phyloP scores from a whole-genome alignment of 441 rosid genomes.

The Omphalea diandra region DNA sequence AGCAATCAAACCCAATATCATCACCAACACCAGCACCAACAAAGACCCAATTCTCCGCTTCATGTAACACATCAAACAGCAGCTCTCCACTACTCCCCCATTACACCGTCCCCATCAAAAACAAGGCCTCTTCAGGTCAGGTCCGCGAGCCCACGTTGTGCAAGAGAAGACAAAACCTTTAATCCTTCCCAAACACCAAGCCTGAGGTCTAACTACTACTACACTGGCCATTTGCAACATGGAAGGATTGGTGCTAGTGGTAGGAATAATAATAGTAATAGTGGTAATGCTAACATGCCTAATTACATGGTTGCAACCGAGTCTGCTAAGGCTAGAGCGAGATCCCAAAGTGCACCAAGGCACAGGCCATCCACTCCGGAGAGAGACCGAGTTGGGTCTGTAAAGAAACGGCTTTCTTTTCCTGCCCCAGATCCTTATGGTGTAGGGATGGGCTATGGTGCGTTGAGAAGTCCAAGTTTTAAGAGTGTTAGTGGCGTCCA shows the following conservation, averaged over 20 bases:
- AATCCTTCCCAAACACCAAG: slow-evolving; percentile 83
- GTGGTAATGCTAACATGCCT: slow-evolving; percentile 48
- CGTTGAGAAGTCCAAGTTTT: slow-evolving; percentile 83
- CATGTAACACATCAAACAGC: slow-evolving; percentile 57
- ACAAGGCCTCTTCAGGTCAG: slow-evolving; percentile 69
- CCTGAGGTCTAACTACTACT: slow-evolving; percentile 68
- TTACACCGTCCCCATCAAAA: slow-evolving; percentile 85
- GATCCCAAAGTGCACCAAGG: slow-evolving; percentile 90
- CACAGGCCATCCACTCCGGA: slow-evolving; percentile 85
- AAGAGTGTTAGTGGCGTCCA: slow-evolving; percentile 64
- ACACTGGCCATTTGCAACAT: slow-evolving; percentile 36
- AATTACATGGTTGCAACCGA: slow-evolving; percentile 92
- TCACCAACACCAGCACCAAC: slow-evolving; percentile 29
- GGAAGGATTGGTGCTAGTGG: slow-evolving; percentile 35
- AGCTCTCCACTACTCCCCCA: slow-evolving; percentile 41
- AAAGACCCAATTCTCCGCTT: slow-evolving; percentile 60
- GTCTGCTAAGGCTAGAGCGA: slow-evolving; percentile 76
- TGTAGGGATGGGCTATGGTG: slow-evolving; percentile 35
- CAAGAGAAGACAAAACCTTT: slow-evolving; percentile 59
- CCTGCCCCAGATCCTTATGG: slow-evolving; percentile 56
- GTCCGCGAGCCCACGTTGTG: slow-evolving; percentile 76
- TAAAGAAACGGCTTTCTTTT: slow-evolving; percentile 71
- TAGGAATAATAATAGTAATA: too few species aligned
- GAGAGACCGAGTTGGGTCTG: slow-evolving; percentile 60
- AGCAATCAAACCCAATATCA: slow-evolving; percentile 33